Base-by-base conservation (phyloP, 805 yeast genomes). In the Ogataea chonburiensis region DNA sequence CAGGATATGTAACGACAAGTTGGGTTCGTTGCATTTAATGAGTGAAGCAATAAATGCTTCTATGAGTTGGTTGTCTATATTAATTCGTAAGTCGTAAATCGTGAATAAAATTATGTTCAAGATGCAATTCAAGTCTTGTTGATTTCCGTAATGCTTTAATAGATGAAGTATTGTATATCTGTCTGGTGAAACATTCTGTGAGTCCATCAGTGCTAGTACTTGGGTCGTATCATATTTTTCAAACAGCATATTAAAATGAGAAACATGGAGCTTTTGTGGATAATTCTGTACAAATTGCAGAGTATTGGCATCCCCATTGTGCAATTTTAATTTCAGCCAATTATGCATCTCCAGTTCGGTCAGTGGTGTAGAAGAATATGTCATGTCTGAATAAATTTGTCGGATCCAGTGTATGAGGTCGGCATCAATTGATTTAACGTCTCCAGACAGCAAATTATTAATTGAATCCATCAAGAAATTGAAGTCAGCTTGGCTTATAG, bases 281-380 rank as follows among this genome's bases (percentile, higher is more conserved):
- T 39, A 22, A n/a, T 19, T 19, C 4, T 27, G 11, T 3, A 41
- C 24, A 17, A 34, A 33, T 3, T 18, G 28, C 25, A 43, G 28
- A 10, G 42, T 20, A 5, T 29, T 23, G 14, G 18, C 21, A 5
- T 31, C 22, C 1, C 19, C 8, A 10, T 23, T 17, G 5, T 20
- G 16, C 14, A 36, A 5, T 25, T 35, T 37, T 12, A 42, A n/a
- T 18, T 19, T 21, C 8, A 47, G 23, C 33, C 38, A 40, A 23
- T 37, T 42, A 29, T 30, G 25, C 1, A 43, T 37, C 16, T 46
- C 52, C 4, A 40, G 19, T 23, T 45, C 45, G 4, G 48, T 38
- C 19, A 49, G 25, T 13, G 28, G 29, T 9, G 40, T 22, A 2
- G 20, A 22, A 12, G 19, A 10, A 5, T 20, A 15, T 1, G 35